Base-by-base conservation (phyloP, 2,329 filamentous ascomycete genomes). In the Fusarium tricinctum region DNA sequence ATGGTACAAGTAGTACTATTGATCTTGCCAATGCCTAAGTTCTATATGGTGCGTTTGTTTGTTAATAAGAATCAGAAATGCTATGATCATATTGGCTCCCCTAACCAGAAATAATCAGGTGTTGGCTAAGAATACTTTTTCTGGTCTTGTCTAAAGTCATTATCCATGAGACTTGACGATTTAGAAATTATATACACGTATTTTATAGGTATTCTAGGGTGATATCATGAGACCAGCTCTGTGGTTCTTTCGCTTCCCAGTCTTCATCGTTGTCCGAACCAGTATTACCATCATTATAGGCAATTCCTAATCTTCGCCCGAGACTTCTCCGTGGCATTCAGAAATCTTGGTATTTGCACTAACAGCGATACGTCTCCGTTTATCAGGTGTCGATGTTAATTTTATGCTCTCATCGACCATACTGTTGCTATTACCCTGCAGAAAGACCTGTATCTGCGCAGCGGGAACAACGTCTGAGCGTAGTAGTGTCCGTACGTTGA, bases 371-470 rank as follows among this genome's bases (percentile, higher is more conserved):
- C 19, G 33, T 14, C 19, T 8, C 23, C 30, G 22, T 45, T 38
- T 48, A 6, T 14, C 17, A n/a, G 33, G 19, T 8, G n/a, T 19
- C 15, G 35, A 20, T 40, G 28, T 32, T 8, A 48, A 13, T 32
- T 33, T 54, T 20, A 51, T 23, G 13, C 22, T 20, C 14, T 42
- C 14, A 23, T 33, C 19, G 3, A 30, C 6, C 13, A 13, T 13
- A 12, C 40, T 17, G 8, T 32, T 30, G 17, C 40, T 26, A 3
- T 17, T 35, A 14, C 26, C 28, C 33, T 28, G 33, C 10, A 56
- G 33, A 32, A 59, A 56, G 19, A 59, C 20, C 14, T 59, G 50
- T n/a, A 40, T 19, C 17, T 56, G 20, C 15, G 22, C 49, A 13
- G 13, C 8, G 13, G 26, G 42, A 7, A 20, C 5, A 39, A n/a